phyloP scores from a whole-genome alignment of 495 filamentous ascomycete genomes.

The Friedmanniomyces simplex region DNA sequence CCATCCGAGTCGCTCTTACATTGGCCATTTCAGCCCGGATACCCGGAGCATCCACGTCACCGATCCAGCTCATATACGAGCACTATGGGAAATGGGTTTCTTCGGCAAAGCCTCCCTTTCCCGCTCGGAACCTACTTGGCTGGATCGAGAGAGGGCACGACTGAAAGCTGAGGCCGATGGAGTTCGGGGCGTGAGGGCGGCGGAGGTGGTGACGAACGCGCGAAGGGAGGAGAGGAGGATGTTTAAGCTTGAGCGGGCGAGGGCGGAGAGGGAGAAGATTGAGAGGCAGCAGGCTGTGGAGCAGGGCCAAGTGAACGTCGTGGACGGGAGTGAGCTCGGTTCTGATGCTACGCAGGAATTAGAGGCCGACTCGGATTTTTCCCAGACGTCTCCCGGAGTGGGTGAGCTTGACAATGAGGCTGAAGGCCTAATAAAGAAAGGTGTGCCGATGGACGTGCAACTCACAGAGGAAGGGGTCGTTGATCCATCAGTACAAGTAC shows the following conservation, averaged over 20 bases:
- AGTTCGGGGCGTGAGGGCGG: constrained; percentile 49
- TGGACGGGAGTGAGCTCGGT: constrained; percentile 16
- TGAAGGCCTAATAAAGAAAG: no score
- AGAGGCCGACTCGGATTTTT: no score
- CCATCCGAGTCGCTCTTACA: constrained; percentile 56
- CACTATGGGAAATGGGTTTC: constrained; percentile 90
- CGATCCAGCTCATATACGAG: constrained; percentile 59
- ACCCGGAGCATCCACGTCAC: constrained; percentile 80
- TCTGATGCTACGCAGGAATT: not conserved
- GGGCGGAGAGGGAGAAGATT: constrained; percentile 67
- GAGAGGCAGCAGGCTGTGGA: constrained; percentile 59
- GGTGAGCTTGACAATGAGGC: no score
- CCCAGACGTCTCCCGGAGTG: no score
- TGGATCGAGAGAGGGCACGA: constrained; percentile 67
- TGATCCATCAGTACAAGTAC: no score
- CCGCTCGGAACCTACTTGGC: constrained; percentile 87
- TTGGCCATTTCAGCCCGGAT: constrained; percentile 63
- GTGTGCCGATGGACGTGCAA: no score
- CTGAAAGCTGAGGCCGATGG: constrained; percentile 21
- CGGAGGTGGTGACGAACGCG: constrained; percentile 66
- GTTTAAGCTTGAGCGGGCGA: constrained; percentile 84
- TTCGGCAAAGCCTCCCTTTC: constrained; percentile 90
- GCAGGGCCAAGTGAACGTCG: constrained; percentile 19
- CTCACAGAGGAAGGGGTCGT: no score
- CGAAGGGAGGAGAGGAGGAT: constrained; percentile 69